These are phyloP conservation scores for Penicillium goetzii DNA, from an alignment of 495 filamentous ascomycete species.

Conservation along the genomic window DNA sequence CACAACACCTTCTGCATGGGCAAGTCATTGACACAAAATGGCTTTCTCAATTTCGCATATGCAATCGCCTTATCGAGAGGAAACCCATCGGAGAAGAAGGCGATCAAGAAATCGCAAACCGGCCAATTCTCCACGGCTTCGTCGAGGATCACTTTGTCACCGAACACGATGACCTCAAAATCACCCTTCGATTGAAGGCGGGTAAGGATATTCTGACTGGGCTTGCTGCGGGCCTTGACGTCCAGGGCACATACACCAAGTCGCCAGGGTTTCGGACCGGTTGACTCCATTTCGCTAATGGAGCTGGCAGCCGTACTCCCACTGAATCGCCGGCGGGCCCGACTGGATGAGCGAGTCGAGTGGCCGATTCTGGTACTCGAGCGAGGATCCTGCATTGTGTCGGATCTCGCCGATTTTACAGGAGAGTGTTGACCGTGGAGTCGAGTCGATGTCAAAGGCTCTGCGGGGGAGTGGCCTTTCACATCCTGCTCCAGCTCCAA, in stretches of 20 bases:
- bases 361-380: slow-evolving; percentile 35
- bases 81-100: slow-evolving; percentile 97
- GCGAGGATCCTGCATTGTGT: slow-evolving; percentile 32
- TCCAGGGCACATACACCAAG: slow-evolving; percentile 97
- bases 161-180: slow-evolving; percentile 96
- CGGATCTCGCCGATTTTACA: slow-evolving; percentile 26
- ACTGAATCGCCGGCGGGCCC: slow-evolving; percentile 73
- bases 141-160: slow-evolving; percentile 96
- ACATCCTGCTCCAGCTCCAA: slow-evolving; percentile 22
- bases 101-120: slow-evolving; percentile 87
- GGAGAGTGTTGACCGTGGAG: slow-evolving; percentile 15
- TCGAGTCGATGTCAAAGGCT: slow-evolving; percentile 21
- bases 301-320: slow-evolving; percentile 77
- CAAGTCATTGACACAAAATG: slow-evolving; percentile 96
- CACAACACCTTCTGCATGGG: slow-evolving; percentile 98
- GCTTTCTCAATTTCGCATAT: slow-evolving; percentile 87
- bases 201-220: slow-evolving; percentile 92
- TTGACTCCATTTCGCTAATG: slow-evolving; percentile 45
- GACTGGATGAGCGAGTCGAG: slow-evolving; percentile 68
- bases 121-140: slow-evolving; percentile 73
- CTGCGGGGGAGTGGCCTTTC: slow-evolving; percentile 23
- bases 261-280: slow-evolving; percentile 51
- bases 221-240: slow-evolving; percentile 94
- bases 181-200: slow-evolving; percentile 86
- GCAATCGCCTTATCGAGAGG: slow-evolving; percentile 96